Evolutionary conservation across 2,329 filamentous ascomycete species (phyloP).

Genomic region (Penicillium brasilianum): DNA sequence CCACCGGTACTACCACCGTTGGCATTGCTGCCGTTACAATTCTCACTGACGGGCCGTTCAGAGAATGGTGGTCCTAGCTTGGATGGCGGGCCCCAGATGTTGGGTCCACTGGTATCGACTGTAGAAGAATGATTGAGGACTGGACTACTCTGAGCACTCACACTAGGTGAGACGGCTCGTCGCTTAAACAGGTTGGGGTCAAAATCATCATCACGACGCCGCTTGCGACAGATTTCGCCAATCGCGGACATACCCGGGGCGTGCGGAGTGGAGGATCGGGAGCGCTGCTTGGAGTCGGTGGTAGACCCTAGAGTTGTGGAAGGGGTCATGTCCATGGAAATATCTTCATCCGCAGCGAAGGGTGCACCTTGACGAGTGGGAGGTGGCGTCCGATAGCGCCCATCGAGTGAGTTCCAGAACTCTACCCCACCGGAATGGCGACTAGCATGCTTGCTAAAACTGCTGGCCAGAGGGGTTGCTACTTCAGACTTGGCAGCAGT

Average conservation of each 20-base stretch:
- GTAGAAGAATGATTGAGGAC: slow-evolving; percentile 80
- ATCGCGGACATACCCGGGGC: slow-evolving; percentile 58
- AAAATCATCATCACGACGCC: slow-evolving; percentile 88
- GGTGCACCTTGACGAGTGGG: slow-evolving; percentile 62
- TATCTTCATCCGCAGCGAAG: slow-evolving; percentile 51
- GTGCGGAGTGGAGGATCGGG: slow-evolving; percentile 49
- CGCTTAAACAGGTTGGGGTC: slow-evolving; percentile 88
- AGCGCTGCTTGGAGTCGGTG: slow-evolving; percentile 42
- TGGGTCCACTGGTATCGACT: slow-evolving; percentile 65
- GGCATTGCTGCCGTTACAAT: slow-evolving; percentile 41
- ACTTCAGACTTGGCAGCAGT: slow-evolving; percentile 34
- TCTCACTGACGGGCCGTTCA: slow-evolving; percentile 55
- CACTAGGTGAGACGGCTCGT: slow-evolving; percentile 85
- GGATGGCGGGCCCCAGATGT: slow-evolving; percentile 73
- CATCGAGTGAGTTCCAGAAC: slow-evolving; percentile 82
- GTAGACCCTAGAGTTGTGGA: slow-evolving; percentile 38
- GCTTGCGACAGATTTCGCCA: slow-evolving; percentile 76
- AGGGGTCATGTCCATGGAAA: slow-evolving; percentile 47
- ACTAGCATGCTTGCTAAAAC: slow-evolving; percentile 75
- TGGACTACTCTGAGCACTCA: slow-evolving; percentile 89
- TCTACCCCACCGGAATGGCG: slow-evolving; percentile 73
- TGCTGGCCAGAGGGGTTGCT: slow-evolving; percentile 63
- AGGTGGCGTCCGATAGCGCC: slow-evolving; percentile 69
- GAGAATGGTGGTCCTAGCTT: slow-evolving; percentile 56
- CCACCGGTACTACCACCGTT: background rate